Percentiles rank a stretch among this genome's conserved stretches.
phyloP scores from a whole-genome alignment of 148 eudicot genomes.

The Chenopodium berlandieri region DNA sequence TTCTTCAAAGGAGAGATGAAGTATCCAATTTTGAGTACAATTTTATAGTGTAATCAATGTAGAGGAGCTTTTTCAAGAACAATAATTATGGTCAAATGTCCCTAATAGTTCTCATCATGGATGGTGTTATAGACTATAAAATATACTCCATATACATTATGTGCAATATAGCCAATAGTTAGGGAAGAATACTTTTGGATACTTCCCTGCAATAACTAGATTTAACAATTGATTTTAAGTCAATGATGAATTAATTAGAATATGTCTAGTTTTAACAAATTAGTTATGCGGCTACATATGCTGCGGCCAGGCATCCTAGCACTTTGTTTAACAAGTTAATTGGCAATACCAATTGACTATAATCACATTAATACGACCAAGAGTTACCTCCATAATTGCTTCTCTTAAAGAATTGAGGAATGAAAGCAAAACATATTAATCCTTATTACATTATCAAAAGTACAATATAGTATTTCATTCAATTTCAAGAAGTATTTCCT shows the following conservation, averaged over 20 bases:
- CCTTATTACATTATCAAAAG: no score
- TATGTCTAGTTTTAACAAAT: no score
- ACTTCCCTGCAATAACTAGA: neutral
- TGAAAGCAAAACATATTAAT: no score
- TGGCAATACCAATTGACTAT: no score
- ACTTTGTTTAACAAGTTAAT: no score
- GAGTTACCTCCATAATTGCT: no score
- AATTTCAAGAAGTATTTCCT: no score
- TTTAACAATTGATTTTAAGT: neutral
- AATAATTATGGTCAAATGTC: constrained; percentile 36
- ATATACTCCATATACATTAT: constrained; percentile 4
- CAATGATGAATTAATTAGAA: neutral
- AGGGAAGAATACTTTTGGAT: constrained; percentile 20
- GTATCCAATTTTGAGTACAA: constrained; percentile 3
- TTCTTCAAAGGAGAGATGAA: neutral
- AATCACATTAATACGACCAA: no score
- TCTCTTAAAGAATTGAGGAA: no score
- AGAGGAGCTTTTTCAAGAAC: constrained; percentile 22
- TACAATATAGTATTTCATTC: no score
- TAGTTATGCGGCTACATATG: no score
- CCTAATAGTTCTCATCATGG: constrained; percentile 29
- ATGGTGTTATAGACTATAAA: constrained; percentile 21
- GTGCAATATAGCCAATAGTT: neutral
- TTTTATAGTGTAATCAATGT: constrained; percentile 27
- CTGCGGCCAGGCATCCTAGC: no score